Percentiles rank a stretch among this genome's conserved stretches.
phyloP scores from a whole-genome alignment of 768 basidiomycete genomes.

The Chalciporus piperatus region DNA sequence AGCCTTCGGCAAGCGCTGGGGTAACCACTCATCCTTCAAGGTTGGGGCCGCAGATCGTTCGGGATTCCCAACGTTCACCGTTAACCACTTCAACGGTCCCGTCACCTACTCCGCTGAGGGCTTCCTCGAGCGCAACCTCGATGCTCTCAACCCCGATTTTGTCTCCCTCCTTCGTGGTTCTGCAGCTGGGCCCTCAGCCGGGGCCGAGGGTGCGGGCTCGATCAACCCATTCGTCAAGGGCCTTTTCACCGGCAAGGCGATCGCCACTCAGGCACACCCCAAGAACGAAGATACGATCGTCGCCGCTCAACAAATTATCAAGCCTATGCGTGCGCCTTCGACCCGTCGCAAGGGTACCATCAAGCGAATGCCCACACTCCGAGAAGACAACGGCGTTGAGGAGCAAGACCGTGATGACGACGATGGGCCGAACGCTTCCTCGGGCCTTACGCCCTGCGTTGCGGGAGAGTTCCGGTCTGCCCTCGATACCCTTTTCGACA shows the following conservation, averaged over 20 bases:
- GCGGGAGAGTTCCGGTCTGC: constrained; percentile 87
- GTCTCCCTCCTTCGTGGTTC: constrained; percentile 82
- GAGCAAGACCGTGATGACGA: constrained; percentile 53
- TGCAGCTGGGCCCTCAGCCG: constrained; percentile 32
- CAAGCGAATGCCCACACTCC: constrained; percentile 47
- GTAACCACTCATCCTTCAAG: constrained; percentile 91
- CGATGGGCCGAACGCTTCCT: constrained; percentile 31
- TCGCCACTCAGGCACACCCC: constrained; percentile 91
- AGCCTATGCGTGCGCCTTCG: constrained; percentile 92
- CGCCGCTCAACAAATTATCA: constrained; percentile 87
- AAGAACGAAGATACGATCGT: constrained; percentile 94
- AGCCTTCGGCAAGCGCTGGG: constrained; percentile 92
- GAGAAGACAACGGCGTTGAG: constrained; percentile 20
- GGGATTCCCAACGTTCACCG: constrained; percentile 82
- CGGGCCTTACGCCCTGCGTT: constrained; percentile 58
- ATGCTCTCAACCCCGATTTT: constrained; percentile 90
- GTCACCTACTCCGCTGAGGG: constrained; percentile 90
- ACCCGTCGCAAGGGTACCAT: constrained; percentile 78
- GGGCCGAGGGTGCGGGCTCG: constrained; percentile 70
- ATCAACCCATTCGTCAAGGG: constrained; percentile 90
- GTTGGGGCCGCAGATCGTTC: constrained; percentile 69
- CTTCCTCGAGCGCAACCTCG: constrained; percentile 86
- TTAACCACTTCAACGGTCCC: constrained; percentile 88
- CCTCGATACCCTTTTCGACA: constrained; percentile 81
- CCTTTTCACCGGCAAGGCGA: constrained; percentile 83